Evolutionary conservation across 345 rosid genomes (phyloP).

Genomic region (Lepidium africanum): DNA sequence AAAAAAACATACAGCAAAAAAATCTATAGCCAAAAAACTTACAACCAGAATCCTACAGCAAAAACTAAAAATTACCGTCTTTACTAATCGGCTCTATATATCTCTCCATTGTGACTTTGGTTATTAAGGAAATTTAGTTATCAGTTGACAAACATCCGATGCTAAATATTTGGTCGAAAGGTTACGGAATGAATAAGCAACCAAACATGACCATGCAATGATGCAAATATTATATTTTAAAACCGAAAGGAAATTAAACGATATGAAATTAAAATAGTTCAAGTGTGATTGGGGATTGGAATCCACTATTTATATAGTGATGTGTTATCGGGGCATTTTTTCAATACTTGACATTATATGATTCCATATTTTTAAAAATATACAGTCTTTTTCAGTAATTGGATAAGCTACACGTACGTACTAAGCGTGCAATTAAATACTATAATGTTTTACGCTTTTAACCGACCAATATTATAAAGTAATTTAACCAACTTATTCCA

Average conservation of each 20-base stretch:
- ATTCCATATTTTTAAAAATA: neutral
- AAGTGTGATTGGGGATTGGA: neutral
- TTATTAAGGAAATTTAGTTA: no score
- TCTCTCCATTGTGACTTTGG: no score
- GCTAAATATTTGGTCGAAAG: neutral
- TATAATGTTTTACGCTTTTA: no score
- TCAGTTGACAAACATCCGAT: neutral
- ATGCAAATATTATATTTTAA: neutral
- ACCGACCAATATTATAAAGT: neutral
- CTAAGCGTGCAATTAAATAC: neutral
- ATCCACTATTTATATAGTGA: neutral
- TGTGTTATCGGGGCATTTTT: neutral
- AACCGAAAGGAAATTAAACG: neutral
- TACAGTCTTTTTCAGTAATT: neutral
- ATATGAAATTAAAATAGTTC: neutral
- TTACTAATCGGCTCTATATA: no score
- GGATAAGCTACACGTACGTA: neutral
- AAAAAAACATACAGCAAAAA: no score
- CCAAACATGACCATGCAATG: neutral
- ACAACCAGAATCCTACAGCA: no score
- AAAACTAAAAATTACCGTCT: no score
- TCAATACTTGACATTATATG: no score
- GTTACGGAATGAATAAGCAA: constrained; percentile 15
- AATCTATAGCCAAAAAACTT: no score
- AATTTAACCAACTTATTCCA: neutral